These are phyloP conservation scores for Phycomyces nitens DNA, from an alignment of 192 early-diverging fungal species.

Conservation along the genomic window DNA sequence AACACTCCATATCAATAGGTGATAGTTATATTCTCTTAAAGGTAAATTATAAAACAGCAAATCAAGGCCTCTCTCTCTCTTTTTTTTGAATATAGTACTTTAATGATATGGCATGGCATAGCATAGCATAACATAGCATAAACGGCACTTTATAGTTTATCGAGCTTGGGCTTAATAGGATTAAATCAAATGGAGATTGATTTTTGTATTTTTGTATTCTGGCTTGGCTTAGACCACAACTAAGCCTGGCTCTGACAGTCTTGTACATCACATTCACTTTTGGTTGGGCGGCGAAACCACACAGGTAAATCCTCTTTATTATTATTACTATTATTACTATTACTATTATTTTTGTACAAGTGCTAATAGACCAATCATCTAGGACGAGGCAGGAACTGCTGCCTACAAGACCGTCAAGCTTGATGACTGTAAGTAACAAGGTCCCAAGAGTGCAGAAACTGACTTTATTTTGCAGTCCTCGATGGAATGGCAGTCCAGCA, in stretches of 20 bases:
- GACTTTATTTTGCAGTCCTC: no score
- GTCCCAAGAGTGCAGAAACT: neutral
- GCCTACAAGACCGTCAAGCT: constrained; percentile 82
- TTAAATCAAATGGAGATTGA: neutral
- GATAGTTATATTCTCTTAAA: constrained; percentile 78
- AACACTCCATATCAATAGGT: constrained; percentile 24
- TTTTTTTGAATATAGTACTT: neutral
- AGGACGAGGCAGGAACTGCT: constrained; percentile 77
- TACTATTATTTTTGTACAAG: neutral
- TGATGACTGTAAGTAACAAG: constrained; percentile 57
- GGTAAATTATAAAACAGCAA: constrained; percentile 34
- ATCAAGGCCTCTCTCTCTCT: neutral
- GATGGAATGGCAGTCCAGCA: constrained; percentile 67
- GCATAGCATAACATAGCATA: neutral
- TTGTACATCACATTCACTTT: constrained; percentile 80
- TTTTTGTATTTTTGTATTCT: neutral
- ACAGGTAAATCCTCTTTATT: constrained; percentile 42
- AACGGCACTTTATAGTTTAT: neutral
- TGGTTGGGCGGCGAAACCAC: constrained; percentile 76
- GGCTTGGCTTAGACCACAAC: constrained; percentile 50
- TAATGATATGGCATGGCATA: no score
- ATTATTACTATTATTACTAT: neutral
- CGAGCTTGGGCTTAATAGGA: constrained; percentile 1
- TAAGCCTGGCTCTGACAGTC: constrained; percentile 51
- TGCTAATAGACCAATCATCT: neutral